Percentiles rank a stretch among this genome's conserved stretches.
These are phyloP conservation scores for Corylus avellana DNA, from an alignment of 306 rosid genomes.

Conservation along the genomic window DNA sequence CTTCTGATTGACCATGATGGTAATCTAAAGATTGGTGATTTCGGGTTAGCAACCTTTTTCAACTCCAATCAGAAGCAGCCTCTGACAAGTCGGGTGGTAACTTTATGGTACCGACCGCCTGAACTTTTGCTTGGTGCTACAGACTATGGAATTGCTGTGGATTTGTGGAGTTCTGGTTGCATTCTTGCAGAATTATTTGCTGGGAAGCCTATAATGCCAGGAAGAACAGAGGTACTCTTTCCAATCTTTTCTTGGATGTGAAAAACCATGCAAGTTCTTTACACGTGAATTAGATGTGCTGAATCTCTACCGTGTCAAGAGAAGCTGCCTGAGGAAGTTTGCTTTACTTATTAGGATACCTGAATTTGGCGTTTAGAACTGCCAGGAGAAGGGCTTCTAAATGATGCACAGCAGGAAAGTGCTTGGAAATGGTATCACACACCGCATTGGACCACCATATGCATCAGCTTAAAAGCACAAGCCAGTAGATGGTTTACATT, in stretches of 20 bases:
- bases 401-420: neutral
- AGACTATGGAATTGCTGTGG: constrained; percentile 68
- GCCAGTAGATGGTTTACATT: neutral
- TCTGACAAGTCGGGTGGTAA: constrained; percentile 86
- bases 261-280: constrained; percentile 5
- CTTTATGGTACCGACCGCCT: constrained; percentile 93
- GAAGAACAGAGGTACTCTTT: constrained; percentile 82
- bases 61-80: constrained; percentile 55
- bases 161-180: constrained; percentile 92
- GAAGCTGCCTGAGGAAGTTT: constrained; percentile 1
- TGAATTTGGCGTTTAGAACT: neutral
- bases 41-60: constrained; percentile 70
- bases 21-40: constrained; percentile 78
- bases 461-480: neutral
- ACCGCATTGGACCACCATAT: neutral
- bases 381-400: neutral
- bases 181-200: constrained; percentile 78
- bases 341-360: neutral
- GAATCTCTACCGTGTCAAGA: neutral
- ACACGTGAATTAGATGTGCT: constrained; percentile 4
- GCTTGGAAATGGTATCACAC: neutral
- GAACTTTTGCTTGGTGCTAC: constrained; percentile 87
- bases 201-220: constrained; percentile 90
- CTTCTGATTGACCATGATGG: constrained; percentile 68
- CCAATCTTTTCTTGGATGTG: constrained; percentile 15